Evolutionary conservation across 345 rosid genomes (phyloP).

Genomic region (Balakata baccata): DNA sequence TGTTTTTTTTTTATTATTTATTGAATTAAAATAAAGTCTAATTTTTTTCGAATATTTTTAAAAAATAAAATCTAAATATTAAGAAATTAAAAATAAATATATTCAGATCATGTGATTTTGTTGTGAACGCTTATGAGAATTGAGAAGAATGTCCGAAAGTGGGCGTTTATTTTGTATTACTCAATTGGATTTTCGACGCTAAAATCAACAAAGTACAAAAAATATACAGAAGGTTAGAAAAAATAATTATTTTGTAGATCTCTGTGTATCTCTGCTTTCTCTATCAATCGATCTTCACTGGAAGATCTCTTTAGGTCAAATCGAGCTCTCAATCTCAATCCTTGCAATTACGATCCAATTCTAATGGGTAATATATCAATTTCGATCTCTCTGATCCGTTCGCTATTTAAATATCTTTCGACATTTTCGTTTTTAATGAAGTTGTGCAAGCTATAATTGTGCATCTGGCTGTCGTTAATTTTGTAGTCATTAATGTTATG

Average conservation of each 20-base stretch:
- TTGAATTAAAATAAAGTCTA: too few relatives aligned
- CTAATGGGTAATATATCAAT: constrained; percentile 30
- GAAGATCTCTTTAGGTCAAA: neutral
- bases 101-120: too few relatives aligned
- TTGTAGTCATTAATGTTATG: neutral
- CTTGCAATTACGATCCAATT: constrained; percentile 13
- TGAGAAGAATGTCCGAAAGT: too few relatives aligned
- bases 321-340: constrained; percentile 12
- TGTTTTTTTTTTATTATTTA: too few relatives aligned
- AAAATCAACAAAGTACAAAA: neutral
- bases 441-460: neutral
- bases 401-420: neutral
- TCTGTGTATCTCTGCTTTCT: constrained; percentile 7
- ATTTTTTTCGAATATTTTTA: too few relatives aligned
- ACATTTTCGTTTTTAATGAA: neutral
- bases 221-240: neutral
- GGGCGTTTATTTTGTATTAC: too few relatives aligned
- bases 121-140: too few relatives aligned
- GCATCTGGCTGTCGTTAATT: neutral
- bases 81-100: too few relatives aligned
- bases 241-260: constrained; percentile 10
- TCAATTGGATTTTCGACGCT: too few relatives aligned
- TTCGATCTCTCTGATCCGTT: constrained; percentile 20
- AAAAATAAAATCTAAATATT: too few relatives aligned
- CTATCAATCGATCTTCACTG: constrained; percentile 10